These are phyloP conservation scores for Phoenix dactylifera DNA, from an alignment of 176 grass and related monocot species.

Conservation along the genomic window DNA sequence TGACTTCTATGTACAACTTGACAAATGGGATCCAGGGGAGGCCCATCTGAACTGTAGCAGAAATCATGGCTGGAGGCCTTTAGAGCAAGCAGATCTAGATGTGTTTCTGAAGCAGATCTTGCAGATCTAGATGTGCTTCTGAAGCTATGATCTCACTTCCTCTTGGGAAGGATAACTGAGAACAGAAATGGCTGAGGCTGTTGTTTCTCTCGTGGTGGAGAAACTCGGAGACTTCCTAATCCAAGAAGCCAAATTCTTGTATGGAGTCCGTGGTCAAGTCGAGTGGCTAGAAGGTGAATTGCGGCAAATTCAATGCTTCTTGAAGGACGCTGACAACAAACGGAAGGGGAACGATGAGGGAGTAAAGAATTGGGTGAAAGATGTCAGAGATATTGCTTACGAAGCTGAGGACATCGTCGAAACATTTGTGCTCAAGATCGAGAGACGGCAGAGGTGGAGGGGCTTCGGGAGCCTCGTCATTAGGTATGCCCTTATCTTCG, in stretches of 20 bases:
- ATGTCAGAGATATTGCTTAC: background rate
- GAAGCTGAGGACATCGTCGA: slow-evolving; percentile 3
- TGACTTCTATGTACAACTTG: too few species aligned
- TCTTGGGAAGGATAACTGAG: too few species aligned
- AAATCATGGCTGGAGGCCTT: too few species aligned
- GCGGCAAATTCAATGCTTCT: background rate
- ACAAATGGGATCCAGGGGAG: too few species aligned
- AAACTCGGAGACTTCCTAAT: background rate
- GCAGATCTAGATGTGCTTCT: too few species aligned
- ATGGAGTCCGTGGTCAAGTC: background rate
- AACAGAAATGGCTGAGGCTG: too few species aligned
- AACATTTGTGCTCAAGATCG: background rate
- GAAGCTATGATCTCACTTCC: too few species aligned
- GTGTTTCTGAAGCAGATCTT: too few species aligned
- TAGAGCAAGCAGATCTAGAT: too few species aligned
- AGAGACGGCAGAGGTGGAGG: background rate
- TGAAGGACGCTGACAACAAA: background rate
- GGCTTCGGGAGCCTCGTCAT: too few species aligned
- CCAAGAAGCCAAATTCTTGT: background rate
- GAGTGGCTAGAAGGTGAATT: background rate
- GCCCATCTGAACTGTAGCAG: too few species aligned
- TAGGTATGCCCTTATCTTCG: too few species aligned
- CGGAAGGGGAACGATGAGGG: background rate
- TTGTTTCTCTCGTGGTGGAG: background rate
- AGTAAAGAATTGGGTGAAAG: background rate